Percentiles rank a stretch among this genome's conserved stretches.
Evolutionary conservation across 768 basidiomycete species (phyloP).

Genomic region (Cantharellus cinnabarinus): DNA sequence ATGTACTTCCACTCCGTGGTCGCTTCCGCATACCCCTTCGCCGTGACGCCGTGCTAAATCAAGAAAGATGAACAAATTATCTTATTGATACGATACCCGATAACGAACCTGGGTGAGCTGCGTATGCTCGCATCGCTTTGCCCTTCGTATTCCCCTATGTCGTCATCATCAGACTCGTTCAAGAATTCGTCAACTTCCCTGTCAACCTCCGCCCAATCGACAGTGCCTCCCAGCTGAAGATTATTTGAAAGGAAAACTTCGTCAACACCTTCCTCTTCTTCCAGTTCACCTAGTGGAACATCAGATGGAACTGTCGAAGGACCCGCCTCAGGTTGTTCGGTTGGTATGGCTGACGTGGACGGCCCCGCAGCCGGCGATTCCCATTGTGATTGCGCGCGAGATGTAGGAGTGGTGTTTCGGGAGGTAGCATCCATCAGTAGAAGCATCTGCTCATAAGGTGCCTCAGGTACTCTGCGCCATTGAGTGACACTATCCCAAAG

Average conservation of each 20-base stretch:
- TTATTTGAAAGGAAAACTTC: conserved; percentile 10
- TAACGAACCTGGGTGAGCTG: conserved; percentile 12
- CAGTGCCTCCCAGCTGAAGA: conserved; percentile 24
- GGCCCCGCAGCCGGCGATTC: neutral
- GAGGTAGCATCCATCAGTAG: neutral
- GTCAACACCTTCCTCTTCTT: conserved; percentile 10
- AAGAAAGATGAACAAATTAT: conserved; percentile 22
- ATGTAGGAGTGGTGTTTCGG: too few relatives aligned
- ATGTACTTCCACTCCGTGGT: conserved; percentile 53
- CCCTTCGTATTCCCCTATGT: conserved; percentile 7
- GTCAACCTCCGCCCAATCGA: conserved; percentile 69
- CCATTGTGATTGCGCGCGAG: neutral
- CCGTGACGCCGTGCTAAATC: conserved; percentile 23
- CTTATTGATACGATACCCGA: conserved; percentile 9
- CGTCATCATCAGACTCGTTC: conserved; percentile 40
- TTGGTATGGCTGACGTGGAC: neutral
- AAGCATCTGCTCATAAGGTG: conserved; percentile 32
- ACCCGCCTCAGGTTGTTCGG: neutral
- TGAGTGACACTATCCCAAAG: conserved; percentile 73
- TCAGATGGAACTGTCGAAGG: conserved; percentile 2
- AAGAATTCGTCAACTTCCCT: conserved; percentile 76
- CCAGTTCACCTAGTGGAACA: conserved; percentile 16
- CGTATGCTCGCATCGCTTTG: conserved; percentile 10
- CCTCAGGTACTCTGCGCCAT: conserved; percentile 72
- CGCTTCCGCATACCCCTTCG: conserved; percentile 30